Evolutionary conservation across 1,284 basidiomycete species (phyloP), one percentile per base, ranked within the genome.

Genomic region (Porodaedalea pini): DNA sequence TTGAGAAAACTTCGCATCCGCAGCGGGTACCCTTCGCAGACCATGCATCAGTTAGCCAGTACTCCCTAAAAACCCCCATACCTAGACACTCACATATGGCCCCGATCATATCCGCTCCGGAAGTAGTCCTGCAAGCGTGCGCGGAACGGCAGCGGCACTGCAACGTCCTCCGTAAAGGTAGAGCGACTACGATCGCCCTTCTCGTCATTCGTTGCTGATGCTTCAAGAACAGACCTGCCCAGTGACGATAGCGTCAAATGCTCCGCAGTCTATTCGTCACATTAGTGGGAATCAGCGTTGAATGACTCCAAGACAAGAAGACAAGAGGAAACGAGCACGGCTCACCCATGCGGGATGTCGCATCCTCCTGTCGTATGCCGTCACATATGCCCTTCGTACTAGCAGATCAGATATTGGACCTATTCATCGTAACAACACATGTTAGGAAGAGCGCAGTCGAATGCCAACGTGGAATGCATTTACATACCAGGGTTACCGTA

Each of bases 91-190:
- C 61, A 88, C 95, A 99, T 98, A 71, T 99, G 96, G 44, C 96
- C 97, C 15, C 96, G 85, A 69, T 98, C 96, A 71, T 98, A 99
- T 11, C 96, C 96, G 65, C 91, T 94, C 59, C 82, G 79, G 72
- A 98, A 96, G 70, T 98, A 96, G 69, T 98, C 94, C 65, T 86
- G 78, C 62, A 98, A 75, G 60, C 83, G 88, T 0, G 96, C 89
- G 29, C 95, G 81, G 78, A 98, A 99, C 54, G 77, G 66, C 49
- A 75, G 75, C 0, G 96, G 95, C 15, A 98, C 74, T 1, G 80
- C 79, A 45, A 77, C 76, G 70, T 99, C 96, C 69, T 99, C 96
- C 51, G 77, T 74, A 73, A 99, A 99, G 0, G 76, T 77, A n/a
- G 90, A 93, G 67, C 89, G 88, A 2, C 78, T 74, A 49, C 93